Evolutionary conservation across 768 basidiomycete genomes (phyloP), one percentile per base, ranked within the genome.

Genomic region (Galerina marginata): DNA sequence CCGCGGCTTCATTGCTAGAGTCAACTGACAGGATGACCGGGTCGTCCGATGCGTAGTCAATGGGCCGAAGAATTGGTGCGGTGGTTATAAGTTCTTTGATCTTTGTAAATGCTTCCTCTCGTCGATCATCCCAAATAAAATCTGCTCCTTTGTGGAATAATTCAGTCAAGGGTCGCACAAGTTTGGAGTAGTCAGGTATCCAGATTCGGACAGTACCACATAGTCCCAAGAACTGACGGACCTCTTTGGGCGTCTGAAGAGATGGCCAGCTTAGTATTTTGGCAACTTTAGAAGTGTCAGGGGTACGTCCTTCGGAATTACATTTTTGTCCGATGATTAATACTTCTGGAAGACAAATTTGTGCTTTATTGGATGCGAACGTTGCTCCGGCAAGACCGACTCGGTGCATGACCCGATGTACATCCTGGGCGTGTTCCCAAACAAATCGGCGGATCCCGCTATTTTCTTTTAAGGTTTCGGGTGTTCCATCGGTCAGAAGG

Each of bases 311-410:
- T 6, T 75, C 66, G 12, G 67, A 70, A 0, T 70, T 77, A 43
- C 74, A 77, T 0, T 52, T 60, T 33, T 81, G 75, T 0, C 77
- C 63, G 6, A 67, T 54, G 23, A 64, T 56, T 1, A 67, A 10
- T 0, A 38, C 29, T 54, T 54, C 33, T 38, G 60, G 40, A 16
- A 39, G 56, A 20, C 48, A 51, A 14, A 66, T 42, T 15, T 63
- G 56, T n/a, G 72, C 38, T 47, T 80, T 81, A 14, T 69, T 62
- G 0, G 71, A 71, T 0, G 71, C 74, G 26, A 80, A 66, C 0
- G 72, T 80, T 0, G 63, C 69, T 2, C 76, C 71, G 0, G 67
- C 59, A 74, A 12, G 2, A n/a, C 44, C 44, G 9, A 46, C 25
- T n/a, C 44, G 3, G n/a, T 46, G 44, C 44, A 46, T 46, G 25